These are phyloP conservation scores for Mycena polygramma DNA, from an alignment of 768 basidiomycete genomes.

Conservation along the genomic window DNA sequence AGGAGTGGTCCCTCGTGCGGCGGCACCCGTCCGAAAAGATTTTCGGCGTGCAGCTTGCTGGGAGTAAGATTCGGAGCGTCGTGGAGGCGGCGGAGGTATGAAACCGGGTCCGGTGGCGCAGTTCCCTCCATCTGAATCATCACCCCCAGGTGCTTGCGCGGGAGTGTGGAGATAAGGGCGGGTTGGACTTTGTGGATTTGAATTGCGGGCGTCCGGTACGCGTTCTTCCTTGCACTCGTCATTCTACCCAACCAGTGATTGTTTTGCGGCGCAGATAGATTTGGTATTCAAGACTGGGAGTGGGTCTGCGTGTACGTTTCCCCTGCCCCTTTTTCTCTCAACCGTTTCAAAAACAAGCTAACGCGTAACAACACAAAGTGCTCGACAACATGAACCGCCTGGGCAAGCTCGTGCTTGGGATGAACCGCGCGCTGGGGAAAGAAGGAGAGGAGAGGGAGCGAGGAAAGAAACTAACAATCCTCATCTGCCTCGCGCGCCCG, in stretches of 20 bases:
- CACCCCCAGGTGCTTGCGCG: slow-evolving; percentile 79
- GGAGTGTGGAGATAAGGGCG: slow-evolving; percentile 66
- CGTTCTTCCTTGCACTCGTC: no score
- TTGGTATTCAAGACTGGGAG: slow-evolving; percentile 93
- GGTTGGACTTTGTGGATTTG: slow-evolving; percentile 91
- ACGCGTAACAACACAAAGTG: slow-evolving; percentile 51
- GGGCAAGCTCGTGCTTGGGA: slow-evolving; percentile 89
- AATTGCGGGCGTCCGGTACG: slow-evolving; percentile 90
- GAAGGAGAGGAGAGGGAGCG: background rate
- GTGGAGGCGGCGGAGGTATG: slow-evolving; percentile 88
- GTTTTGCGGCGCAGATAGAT: slow-evolving; percentile 71
- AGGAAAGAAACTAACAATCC: slow-evolving; percentile 65
- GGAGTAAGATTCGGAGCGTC: slow-evolving; percentile 84
- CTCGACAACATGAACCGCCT: slow-evolving; percentile 87
- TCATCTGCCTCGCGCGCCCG: slow-evolving; percentile 78
- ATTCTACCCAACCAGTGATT: background rate
- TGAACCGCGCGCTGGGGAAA: slow-evolving; percentile 90
- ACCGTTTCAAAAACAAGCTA: no score
- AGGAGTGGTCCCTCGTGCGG: slow-evolving; percentile 95
- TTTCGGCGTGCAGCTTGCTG: slow-evolving; percentile 96
- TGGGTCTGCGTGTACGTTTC: slow-evolving; percentile 87
- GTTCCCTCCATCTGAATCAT: no score
- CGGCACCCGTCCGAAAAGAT: slow-evolving; percentile 88
- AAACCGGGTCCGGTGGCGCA: no score
- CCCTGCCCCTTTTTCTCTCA: slow-evolving; percentile 45